Evolutionary conservation across 1,284 basidiomycete genomes (phyloP), one percentile per base, ranked within the genome.

Genomic region (Mycosarcoma mackinlayi): DNA sequence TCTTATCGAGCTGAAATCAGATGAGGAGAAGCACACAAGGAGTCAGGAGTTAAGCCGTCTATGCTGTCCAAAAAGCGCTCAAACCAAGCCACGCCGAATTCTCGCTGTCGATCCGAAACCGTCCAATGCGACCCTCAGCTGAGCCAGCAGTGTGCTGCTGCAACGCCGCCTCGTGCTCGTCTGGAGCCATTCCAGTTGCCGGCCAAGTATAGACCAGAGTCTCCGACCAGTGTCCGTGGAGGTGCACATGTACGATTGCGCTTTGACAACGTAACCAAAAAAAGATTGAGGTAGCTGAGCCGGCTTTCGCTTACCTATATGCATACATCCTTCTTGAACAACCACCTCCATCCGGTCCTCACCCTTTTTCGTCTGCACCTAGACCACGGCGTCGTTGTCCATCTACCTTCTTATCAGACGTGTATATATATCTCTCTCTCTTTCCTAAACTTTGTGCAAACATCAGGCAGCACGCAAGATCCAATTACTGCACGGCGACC

Each of bases 1-100:
- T 51, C 47, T 56, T 56, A 62, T 62, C 52, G 53, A 63, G 53
- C 42, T 28, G 13, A 42, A 48, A 62, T 62, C 59, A 45, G 51
- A 37, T 18, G 41, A 33, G 8, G 25, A 11, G 7, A 10, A n/a
- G n/a, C n/a, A n/a, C n/a, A n/a, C n/a, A n/a, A n/a, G n/a, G 33
- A 10, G 16, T 16, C 6, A 9, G 10, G 33, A 35, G 33, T 35
- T 35, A 5, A 35, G 45, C 6, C 45, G 19, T 37, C 28, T 18
- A 25, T 16, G 37, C 44, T 31, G 14, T 47, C 44, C 23, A 24
- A 42, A 40, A 35, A 25, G 57, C 31, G 56, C 56, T 59, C 39
- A 40, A 51, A 39, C 49, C 47, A 39, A 13, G 28, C 42, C 44
- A 25, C 37, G 47, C 34, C 35, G 34, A 44, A 34, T 30, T 34